A percentile compares a stretch with the other conserved stretches of the same genome.
These are phyloP conservation scores for Colletotrichum caudatum DNA, from an alignment of 2,329 filamentous ascomycete species.

Conservation along the genomic window DNA sequence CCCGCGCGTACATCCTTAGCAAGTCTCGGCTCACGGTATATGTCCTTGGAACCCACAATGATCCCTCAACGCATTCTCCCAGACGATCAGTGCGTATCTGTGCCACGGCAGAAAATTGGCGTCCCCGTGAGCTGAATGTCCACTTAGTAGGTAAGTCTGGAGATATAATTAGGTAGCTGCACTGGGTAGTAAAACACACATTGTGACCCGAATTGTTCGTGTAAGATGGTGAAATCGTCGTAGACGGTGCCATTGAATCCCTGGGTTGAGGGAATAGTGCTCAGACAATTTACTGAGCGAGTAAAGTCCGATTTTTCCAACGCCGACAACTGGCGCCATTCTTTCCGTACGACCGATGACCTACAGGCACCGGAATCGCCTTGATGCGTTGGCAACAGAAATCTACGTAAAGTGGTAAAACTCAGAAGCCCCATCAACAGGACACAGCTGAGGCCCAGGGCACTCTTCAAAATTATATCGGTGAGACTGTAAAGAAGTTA, in stretches of 20 bases:
- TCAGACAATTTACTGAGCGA: neutral
- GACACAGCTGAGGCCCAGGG: too few relatives aligned
- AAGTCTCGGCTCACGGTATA: neutral
- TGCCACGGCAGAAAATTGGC: conserved; percentile 3
- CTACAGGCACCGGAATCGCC: neutral
- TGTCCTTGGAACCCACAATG: neutral
- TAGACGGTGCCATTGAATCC: neutral
- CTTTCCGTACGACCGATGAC: neutral
- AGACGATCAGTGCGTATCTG: neutral
- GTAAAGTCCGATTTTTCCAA: neutral
- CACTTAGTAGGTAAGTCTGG: neutral
- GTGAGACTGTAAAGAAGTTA: too few relatives aligned
- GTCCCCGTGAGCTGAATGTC: neutral
- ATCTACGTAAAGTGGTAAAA: too few relatives aligned
- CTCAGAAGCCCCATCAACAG: neutral
- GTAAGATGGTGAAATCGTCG: neutral
- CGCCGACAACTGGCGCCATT: neutral
- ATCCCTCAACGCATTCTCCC: neutral
- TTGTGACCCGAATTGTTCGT: neutral
- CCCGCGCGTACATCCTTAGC: too few relatives aligned
- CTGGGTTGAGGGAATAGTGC: neutral
- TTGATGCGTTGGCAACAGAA: neutral
- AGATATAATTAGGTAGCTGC: neutral
- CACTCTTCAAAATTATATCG: too few relatives aligned
- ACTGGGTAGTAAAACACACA: neutral